Base-by-base conservation (phyloP, 441 rosid genomes). In the Raphanus hybrid region DNA sequence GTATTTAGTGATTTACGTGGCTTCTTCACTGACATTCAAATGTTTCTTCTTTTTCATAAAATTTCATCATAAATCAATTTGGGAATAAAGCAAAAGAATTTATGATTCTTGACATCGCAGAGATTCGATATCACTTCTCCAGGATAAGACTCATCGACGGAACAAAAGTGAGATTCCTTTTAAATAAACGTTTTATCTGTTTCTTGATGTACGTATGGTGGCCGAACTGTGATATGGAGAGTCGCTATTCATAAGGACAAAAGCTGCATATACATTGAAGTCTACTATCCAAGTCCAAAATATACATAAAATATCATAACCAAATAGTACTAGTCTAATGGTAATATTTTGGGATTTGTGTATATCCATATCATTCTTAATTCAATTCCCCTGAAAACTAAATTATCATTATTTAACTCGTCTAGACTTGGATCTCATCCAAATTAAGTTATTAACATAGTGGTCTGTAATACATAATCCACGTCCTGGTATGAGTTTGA, bases 101-200 rank as follows among this genome's bases (percentile, higher is more conserved):
- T 61, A 5, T 50, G 71, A 50, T 67, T 48, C 60, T 67, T 67
- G 59, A 67, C 64, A 71, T 67, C 34, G 16, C 15, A 59, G 41
- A 71, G 9, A 71, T 78, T 59, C 67, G 73, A 59, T 72, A 26
- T 48, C 58, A 72, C 43, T 72, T 60, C 73, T 66, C 34, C 8
- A 58, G 8, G 69, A 71, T 71, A 71, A 34, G 43, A 10, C 75
- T 32, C 43, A 62, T 70, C 6, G 10, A n/a, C 4, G 48, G 63
- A 64, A 60, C 16, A 66, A 58, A 50, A 32, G 12, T n/a, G 11
- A 62, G 9, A n/a, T 62, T 8, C 14, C 23, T 57, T 57, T 8
- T 3, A 57, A 35, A 20, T 58, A 23, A 12, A 48, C 10, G 34
- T 23, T 61, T 11, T 62, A 9, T 32, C 11, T 32, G 35, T 32